Evolutionary conservation across 176 grass and related monocot species (phyloP), one percentile per base, ranked within the genome.

Genomic region (Cenchrus fungigraminus): DNA sequence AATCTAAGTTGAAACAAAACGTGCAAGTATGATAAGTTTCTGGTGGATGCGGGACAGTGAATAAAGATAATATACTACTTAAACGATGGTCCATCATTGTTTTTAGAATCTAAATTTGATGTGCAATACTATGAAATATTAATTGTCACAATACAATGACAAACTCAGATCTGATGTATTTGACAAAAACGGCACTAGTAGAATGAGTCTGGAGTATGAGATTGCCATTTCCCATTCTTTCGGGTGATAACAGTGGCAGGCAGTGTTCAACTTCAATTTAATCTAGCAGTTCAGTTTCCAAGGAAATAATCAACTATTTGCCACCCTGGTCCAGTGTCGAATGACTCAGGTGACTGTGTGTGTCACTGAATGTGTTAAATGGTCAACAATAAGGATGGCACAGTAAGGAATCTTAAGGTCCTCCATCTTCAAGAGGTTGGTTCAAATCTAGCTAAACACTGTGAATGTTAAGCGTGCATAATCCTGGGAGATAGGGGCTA

Each of bases 1-100:
- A 29, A 95, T 98, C 91, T 98, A 80, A 73, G 65, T 68, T 66
- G 80, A 78, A 86, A 82, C 54, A 73, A 79, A 90, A 68, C 17
- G 62, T 45, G n/a, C 71, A 90, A 78, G 20, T 66, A 69, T 16
- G 31, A 25, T 76, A 63, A 79, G 78, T n/a, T 14, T 66, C 29
- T 56, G 46, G 53, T 77, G n/a, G 68, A 53, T 15, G 49, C 52
- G 37, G 6, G 58, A 61, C 7, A 71, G n/a, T 10, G n/a, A 79
- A 60, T 72, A 40, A 78, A 70, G 6, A 28, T 31, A 9, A 9
- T 60, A 63, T 2, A 42, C 17, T 14, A 68, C 34, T 34, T 42
- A 43, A 20, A 52, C 28, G 12, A 16, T 70, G 50, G 20, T 68
- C 64, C 49, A 67, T 19, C 16, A 71, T 31, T 14, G 22, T 67